Conservation (phyloP, 371 early-diverging fungal genomes). For the Mucor irregularis region DNA sequence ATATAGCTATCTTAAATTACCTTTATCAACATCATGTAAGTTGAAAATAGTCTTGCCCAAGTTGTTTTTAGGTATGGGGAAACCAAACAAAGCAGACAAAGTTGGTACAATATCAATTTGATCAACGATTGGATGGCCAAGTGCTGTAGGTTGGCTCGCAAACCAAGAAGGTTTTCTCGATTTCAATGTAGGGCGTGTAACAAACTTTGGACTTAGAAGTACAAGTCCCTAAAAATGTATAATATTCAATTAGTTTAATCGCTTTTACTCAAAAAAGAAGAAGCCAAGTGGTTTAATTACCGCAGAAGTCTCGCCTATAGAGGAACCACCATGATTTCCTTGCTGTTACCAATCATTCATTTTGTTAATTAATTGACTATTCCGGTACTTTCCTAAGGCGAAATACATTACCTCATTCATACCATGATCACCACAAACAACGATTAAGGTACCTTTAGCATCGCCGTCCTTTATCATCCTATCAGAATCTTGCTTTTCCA, state of each 20-base stretch:
- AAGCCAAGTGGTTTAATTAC: constrained; percentile 33
- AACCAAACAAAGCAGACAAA: constrained; percentile 74
- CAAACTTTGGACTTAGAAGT: constrained; percentile 49
- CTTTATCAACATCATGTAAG: constrained; percentile 41
- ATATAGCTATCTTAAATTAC: too few species aligned
- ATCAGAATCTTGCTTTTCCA: constrained; percentile 46
- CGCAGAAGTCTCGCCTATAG: constrained; percentile 61
- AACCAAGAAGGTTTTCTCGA: neutral
- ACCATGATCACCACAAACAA: constrained; percentile 98
- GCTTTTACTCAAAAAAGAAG: neutral
- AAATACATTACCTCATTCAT: constrained; percentile 84
- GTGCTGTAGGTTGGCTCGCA: neutral
- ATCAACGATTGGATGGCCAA: constrained; percentile 51
- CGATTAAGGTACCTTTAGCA: constrained; percentile 77
- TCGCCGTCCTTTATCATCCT: constrained; percentile 27
- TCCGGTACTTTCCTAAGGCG: neutral
- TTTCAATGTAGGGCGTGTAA: constrained; percentile 31
- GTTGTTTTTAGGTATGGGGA: constrained; percentile 92
- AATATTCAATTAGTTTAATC: neutral
- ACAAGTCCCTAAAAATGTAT: constrained; percentile 41
- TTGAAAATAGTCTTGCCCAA: constrained; percentile 81
- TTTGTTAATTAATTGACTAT: too few species aligned
- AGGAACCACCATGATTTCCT: constrained; percentile 71
- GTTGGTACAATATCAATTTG: constrained; percentile 94
- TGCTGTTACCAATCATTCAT: constrained; percentile 27